Percentiles rank a stretch among this genome's conserved stretches.
Evolutionary conservation across 2,329 filamentous ascomycete species (phyloP).

Genomic region (Tolypocladium guangdongense): DNA sequence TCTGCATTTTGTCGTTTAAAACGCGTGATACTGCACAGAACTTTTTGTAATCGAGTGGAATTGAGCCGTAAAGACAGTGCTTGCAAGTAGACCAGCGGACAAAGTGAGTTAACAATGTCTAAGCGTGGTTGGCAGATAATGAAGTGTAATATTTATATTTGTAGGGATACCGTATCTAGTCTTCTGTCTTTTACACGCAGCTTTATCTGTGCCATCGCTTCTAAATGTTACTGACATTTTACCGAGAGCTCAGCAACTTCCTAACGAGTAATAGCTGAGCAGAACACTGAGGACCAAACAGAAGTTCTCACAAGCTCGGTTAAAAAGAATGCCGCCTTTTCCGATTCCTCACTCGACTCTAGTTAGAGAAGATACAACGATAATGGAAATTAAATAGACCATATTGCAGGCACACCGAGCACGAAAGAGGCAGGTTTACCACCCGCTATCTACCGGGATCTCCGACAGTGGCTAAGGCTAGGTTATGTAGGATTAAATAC

Average conservation of each 20-base stretch:
- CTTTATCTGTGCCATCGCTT: neutral
- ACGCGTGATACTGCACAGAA: neutral
- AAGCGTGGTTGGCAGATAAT: too few relatives aligned
- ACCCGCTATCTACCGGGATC: neutral
- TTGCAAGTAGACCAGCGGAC: neutral
- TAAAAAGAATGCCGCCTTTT: neutral
- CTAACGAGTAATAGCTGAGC: neutral
- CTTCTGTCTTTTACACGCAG: neutral
- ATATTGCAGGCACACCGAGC: neutral
- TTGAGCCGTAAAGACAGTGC: too few relatives aligned
- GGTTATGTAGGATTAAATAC: too few relatives aligned
- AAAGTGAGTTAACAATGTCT: neutral
- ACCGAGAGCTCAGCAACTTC: neutral
- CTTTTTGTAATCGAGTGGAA: neutral
- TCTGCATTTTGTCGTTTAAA: neutral
- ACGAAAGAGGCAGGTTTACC: neutral
- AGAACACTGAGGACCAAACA: neutral
- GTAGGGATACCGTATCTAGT: too few relatives aligned
- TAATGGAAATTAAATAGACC: neutral
- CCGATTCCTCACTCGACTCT: neutral
- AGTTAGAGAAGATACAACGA: neutral
- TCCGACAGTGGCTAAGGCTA: neutral
- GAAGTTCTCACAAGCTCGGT: too few relatives aligned
- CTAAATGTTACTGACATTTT: neutral
- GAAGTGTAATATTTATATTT: neutral